Base-by-base conservation (phyloP, 2,329 filamentous ascomycete genomes). In the Hymenoscyphus infarciens region DNA sequence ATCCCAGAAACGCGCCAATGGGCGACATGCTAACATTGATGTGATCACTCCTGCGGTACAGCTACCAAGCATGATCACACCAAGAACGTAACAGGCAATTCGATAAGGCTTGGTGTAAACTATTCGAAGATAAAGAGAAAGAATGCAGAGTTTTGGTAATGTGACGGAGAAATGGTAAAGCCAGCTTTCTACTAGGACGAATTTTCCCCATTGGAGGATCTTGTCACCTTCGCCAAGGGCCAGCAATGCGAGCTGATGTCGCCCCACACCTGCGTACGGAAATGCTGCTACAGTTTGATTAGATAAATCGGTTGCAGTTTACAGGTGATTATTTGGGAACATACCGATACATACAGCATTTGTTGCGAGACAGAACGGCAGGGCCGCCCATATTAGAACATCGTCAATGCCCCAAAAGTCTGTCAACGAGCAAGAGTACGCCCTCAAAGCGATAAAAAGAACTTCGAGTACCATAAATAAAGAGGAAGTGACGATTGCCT, bases 41-140 rank as follows among this genome's bases (percentile, higher is more conserved):
- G 38, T n/a, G 19, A 31, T 33, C 4, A 45, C 5, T 16, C 16
- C 13, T n/a, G 3, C 22, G 11, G 52, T 8, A 13, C 10, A 45
- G 39, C 22, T 49, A 15, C n/a, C 38, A 6, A 59, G 10, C 5
- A 59, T 49, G 3, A 49, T 52, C 11, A 5, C 16, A 11, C 19
- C 31, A 15, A 59, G 7, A 15, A 52, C 29, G 27, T 59, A 59
- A 22, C 35, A 27, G 5, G 29, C 29, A n/a, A 49, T 13, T 15
- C 25, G 57, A 13, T 31, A 22, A 2, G n/a, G 19, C 22, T 15
- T 49, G 7, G 22, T 25, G 3, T 8, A 49, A 25, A 59, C 52
- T 16, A 59, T 27, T 16, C 39, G 57, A 31, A 27, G 38, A 33
- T 59, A 59, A 11, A 59, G 39, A 13, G 16, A 27, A 15, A 59